Evolutionary conservation across 352 stramenopile species (phyloP), one percentile per base, ranked within the genome.

Genomic region (Globisporangium emineosum): DNA sequence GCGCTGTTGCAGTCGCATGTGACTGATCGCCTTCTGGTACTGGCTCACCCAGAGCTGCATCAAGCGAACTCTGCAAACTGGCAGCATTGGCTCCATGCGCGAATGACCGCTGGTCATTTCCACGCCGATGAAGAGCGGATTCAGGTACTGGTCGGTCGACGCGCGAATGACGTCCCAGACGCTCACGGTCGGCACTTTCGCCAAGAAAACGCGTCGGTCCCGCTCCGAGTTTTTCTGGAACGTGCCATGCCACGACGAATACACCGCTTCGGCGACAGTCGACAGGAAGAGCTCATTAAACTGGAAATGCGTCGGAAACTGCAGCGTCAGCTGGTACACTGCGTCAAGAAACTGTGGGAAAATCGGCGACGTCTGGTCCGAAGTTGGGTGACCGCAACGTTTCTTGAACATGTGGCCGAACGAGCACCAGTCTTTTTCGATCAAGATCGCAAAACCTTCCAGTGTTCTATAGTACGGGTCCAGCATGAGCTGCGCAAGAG

Each of bases 281-380:
- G 98, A 82, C 21, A 99, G 71, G 42, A 97, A 82, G 15, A 91
- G 65, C 70, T 97, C 87, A 74, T 98, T 99, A 73, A 99, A 99
- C 73, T 99, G 97, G 71, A 99, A 99, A 67, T 93, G 90, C 6
- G 92, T 94, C 15, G 98, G 98, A 61, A 98, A 99, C 67, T 99
- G 96, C 42, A 97, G 78, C 13, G 98, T 90, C 25, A 99, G 74
- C 76, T 99, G 97, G 69, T 97, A 99, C 29, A 99, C 93, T 60
- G 90, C 98, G 77, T 99, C 97, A 17, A 99, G 76, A 73, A 99
- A 99, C 71, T 99, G 97, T 43, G 99, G 73, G 78, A 99, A 99
- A 51, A 99, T 97, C 3, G 98, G 98, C 45, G 97, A 99, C 21
- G 96, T 92, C 69, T 99, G 91, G 52, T 98, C 93, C 8, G 86